phyloP scores from a whole-genome alignment of 176 grass and related monocot species.

The Oryza punctata region DNA sequence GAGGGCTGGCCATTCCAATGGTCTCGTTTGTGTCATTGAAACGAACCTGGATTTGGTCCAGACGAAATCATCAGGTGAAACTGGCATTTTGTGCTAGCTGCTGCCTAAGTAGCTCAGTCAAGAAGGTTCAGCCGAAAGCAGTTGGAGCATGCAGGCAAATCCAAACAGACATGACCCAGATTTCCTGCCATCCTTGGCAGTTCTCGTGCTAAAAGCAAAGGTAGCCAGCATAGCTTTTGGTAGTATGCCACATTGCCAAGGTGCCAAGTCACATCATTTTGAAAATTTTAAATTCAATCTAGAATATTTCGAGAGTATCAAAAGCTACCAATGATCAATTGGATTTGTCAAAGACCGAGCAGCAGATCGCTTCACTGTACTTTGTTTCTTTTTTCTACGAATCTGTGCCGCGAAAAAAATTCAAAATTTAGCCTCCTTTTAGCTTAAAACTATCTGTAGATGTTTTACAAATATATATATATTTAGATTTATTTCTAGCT shows the following conservation, averaged over 20 bases:
- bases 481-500: neutral
- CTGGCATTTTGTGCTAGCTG: neutral
- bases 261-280: neutral
- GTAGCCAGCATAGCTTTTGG: neutral
- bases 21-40: too few species aligned
- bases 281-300: constrained; percentile 1
- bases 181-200: neutral
- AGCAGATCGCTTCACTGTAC: neutral
- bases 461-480: neutral
- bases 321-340: constrained; percentile 16
- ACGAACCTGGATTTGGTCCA: neutral
- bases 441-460: neutral
- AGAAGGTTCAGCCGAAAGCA: constrained; percentile 5
- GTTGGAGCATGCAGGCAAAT: neutral
- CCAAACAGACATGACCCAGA: constrained; percentile 1
- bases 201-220: constrained; percentile 20
- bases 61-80: neutral
- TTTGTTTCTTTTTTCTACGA: neutral
- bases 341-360: constrained; percentile 25
- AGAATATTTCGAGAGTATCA: neutral
- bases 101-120: neutral
- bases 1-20: too few species aligned
- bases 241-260: neutral
- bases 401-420: neutral
- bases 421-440: neutral